Conservation (phyloP, 2,329 filamentous ascomycete species). For the Volutella citrinella region DNA sequence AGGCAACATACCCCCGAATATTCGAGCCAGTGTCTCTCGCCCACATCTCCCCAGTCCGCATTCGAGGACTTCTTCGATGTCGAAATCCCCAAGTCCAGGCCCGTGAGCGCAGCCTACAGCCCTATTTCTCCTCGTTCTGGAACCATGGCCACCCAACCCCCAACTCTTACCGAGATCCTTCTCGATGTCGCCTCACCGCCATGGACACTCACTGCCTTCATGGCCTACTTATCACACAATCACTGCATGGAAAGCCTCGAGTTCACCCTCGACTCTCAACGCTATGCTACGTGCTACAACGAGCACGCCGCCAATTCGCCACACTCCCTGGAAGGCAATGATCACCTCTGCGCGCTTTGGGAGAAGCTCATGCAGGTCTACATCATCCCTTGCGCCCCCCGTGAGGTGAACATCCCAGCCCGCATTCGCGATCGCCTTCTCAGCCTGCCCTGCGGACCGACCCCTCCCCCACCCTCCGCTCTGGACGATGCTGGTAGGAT, state of each 20-base stretch:
- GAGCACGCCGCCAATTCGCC: conserved; percentile 38
- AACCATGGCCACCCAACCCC: conserved; percentile 40
- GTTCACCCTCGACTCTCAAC: conserved; percentile 90
- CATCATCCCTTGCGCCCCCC: conserved; percentile 77
- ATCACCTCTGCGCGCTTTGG: conserved; percentile 76
- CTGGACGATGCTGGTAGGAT: conserved; percentile 82
- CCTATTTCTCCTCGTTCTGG: too few relatives aligned
- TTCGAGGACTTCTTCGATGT: conserved; percentile 46
- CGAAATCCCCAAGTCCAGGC: conserved; percentile 42
- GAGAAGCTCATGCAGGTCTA: conserved; percentile 85
- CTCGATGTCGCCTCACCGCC: conserved; percentile 81
- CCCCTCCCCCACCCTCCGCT: conserved; percentile 69
- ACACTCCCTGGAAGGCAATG: conserved; percentile 38
- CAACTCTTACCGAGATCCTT: conserved; percentile 82
- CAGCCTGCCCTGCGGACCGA: conserved; percentile 47
- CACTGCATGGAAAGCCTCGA: conserved; percentile 96
- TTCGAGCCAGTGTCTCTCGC: conserved; percentile 39
- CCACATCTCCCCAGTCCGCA: conserved; percentile 42
- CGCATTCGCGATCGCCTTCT: conserved; percentile 81
- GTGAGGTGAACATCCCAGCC: conserved; percentile 88
- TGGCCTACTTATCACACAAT: conserved; percentile 94
- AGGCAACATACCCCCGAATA: conserved; percentile 42
- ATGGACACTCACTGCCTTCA: conserved; percentile 89
- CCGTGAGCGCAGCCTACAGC: conserved; percentile 45
- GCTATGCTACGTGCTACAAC: conserved; percentile 65